Evolutionary conservation across 2,329 filamentous ascomycete genomes (phyloP).

Genomic region (Harringtonia aguacate): DNA sequence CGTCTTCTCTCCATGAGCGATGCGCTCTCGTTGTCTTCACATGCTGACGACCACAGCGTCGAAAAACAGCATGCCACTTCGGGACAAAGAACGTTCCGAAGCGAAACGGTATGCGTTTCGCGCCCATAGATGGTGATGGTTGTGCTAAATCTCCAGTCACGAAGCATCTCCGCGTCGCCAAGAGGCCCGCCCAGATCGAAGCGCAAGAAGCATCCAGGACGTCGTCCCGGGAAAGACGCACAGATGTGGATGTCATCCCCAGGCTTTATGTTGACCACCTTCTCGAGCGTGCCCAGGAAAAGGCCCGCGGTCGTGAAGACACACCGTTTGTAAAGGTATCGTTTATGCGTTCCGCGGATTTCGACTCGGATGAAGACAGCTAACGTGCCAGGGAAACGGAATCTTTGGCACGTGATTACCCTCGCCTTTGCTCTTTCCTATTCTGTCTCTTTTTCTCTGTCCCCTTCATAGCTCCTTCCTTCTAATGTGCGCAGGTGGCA

Average conservation of each 20-base stretch:
- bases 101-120: constrained; percentile 4
- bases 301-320: constrained; percentile 7
- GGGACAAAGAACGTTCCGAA: constrained; percentile 8
- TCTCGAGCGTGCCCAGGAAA: constrained; percentile 11
- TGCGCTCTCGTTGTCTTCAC: background rate
- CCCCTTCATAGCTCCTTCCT: background rate
- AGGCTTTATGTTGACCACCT: constrained; percentile 19
- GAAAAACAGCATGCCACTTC: constrained; percentile 8
- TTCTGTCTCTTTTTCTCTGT: background rate
- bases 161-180: background rate
- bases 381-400: constrained; percentile 15
- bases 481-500: constrained; percentile 11
- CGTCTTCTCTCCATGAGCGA: no score
- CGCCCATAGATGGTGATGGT: background rate
- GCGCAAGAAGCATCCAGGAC: background rate
- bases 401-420: constrained; percentile 14
- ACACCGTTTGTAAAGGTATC: constrained; percentile 16
- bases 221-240: background rate
- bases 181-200: background rate
- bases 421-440: background rate
- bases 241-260: constrained; percentile 7
- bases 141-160: background rate
- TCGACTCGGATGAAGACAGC: background rate
- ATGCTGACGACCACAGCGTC: constrained; percentile 4
- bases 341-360: background rate